phyloP scores from a whole-genome alignment of 1,139 yeast genomes.

The Arxiozyma slooffiae region DNA sequence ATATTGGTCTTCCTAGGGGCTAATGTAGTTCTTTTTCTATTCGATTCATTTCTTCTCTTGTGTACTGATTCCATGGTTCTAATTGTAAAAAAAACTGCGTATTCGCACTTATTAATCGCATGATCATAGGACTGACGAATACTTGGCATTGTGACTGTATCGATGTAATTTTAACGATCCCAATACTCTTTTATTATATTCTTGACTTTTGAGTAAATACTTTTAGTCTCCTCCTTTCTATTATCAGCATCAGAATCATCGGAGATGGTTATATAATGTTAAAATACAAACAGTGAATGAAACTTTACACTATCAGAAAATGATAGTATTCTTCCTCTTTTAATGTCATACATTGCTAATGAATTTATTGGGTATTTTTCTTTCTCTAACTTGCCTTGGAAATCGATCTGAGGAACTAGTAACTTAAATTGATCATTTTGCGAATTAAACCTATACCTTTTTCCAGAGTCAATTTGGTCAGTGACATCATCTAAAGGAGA shows the following conservation, averaged over 20 bases:
- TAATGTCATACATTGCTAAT: conserved; percentile 61
- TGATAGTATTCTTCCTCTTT: conserved; percentile 57
- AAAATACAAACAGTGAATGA: conserved; percentile 43
- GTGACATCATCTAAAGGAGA: conserved; percentile 22
- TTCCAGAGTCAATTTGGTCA: conserved; percentile 9
- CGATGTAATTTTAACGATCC: conserved; percentile 31
- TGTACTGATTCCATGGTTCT: conserved; percentile 44
- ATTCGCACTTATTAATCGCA: conserved; percentile 55
- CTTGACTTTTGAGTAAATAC: conserved; percentile 36
- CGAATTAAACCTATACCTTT: conserved; percentile 23
- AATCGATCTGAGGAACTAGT: conserved; percentile 24
- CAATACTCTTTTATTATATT: conserved; percentile 27
- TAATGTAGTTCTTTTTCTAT: conserved; percentile 62
- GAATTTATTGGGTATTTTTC: conserved; percentile 44
- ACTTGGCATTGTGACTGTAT: conserved; percentile 34
- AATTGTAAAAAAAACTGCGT: conserved; percentile 58
- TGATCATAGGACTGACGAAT: conserved; percentile 28
- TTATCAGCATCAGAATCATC: conserved; percentile 29
- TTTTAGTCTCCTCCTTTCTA: conserved; percentile 29
- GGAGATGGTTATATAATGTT: conserved; percentile 23
- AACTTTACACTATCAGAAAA: conserved; percentile 65
- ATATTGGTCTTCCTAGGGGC: conserved; percentile 71
- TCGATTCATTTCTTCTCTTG: conserved; percentile 42
- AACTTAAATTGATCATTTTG: conserved; percentile 29
- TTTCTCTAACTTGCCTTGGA: conserved; percentile 33